phyloP scores from a whole-genome alignment of 306 rosid species.

The Ormosia semicastrata region DNA sequence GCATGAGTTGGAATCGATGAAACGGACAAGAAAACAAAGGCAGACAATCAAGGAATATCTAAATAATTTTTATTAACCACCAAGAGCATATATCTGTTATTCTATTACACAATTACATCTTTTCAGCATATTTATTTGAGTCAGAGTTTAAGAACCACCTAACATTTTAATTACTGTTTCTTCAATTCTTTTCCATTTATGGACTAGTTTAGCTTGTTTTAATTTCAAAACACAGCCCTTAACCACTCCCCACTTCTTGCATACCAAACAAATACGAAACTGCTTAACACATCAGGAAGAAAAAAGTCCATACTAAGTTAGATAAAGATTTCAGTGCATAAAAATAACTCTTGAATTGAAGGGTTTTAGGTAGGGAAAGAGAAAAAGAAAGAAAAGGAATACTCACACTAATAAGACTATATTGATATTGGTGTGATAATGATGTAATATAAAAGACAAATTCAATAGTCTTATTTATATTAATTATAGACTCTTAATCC shows the following conservation, averaged over 20 bases:
- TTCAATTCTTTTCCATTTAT: neutral
- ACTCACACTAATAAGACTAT: no score
- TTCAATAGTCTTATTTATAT: no score
- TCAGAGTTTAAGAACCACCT: neutral
- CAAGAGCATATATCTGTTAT: no score
- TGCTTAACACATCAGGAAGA: neutral
- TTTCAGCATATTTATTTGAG: neutral
- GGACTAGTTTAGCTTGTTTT: neutral
- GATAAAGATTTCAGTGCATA: neutral
- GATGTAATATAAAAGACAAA: no score
- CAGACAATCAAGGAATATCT: neutral
- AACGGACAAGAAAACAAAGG: neutral
- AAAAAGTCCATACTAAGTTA: neutral
- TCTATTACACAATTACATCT: neutral
- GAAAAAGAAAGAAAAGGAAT: no score
- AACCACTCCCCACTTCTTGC: neutral
- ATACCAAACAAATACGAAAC: conserved; percentile 4
- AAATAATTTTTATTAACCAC: neutral
- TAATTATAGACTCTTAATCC: no score
- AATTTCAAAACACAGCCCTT: neutral
- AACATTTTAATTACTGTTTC: neutral
- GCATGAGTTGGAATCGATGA: neutral
- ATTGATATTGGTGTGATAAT: no score
- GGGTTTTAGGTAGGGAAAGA: no score
- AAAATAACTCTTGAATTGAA: neutral